These are phyloP conservation scores for Russula foetens DNA, from an alignment of 768 basidiomycete species.

Conservation along the genomic window DNA sequence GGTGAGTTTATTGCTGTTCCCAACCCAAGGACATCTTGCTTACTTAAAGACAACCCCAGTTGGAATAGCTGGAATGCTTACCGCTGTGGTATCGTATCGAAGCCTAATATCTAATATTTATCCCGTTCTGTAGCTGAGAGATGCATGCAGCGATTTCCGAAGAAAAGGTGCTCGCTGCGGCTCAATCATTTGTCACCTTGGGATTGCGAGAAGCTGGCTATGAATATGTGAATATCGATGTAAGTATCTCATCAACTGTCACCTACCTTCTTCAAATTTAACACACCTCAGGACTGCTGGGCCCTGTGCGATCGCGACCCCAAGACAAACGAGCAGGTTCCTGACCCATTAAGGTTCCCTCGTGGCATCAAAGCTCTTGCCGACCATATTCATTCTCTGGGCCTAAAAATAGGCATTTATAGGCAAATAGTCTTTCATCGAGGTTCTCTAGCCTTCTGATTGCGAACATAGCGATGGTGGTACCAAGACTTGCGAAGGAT, in stretches of 20 bases:
- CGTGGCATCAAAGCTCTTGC: slow-evolving; percentile 41
- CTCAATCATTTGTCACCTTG: slow-evolving; percentile 12
- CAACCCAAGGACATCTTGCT: no score
- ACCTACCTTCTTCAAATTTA: neutral
- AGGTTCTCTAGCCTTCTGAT: neutral
- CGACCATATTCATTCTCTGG: slow-evolving; percentile 37
- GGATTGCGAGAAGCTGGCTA: slow-evolving; percentile 17
- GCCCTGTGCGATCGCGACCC: slow-evolving; percentile 19
- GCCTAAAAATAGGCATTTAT: slow-evolving; percentile 46
- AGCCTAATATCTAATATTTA: neutral
- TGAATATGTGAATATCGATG: slow-evolving; percentile 19
- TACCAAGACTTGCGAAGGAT: slow-evolving; percentile 44
- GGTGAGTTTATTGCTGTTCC: neutral
- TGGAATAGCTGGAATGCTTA: slow-evolving; percentile 20
- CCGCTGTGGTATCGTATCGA: slow-evolving; percentile 13
- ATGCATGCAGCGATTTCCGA: slow-evolving; percentile 7
- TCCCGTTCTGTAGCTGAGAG: neutral
- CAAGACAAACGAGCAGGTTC: slow-evolving; percentile 35
- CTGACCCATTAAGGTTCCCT: slow-evolving; percentile 47
- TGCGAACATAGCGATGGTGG: slow-evolving; percentile 39
- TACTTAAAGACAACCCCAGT: neutral
- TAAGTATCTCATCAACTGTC: neutral
- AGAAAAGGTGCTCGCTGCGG: slow-evolving; percentile 6
- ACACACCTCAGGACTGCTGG: slow-evolving; percentile 15
- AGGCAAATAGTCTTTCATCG: slow-evolving; percentile 26